Conservation (phyloP, 805 yeast species). For the Priceomyces fermenticarens region DNA sequence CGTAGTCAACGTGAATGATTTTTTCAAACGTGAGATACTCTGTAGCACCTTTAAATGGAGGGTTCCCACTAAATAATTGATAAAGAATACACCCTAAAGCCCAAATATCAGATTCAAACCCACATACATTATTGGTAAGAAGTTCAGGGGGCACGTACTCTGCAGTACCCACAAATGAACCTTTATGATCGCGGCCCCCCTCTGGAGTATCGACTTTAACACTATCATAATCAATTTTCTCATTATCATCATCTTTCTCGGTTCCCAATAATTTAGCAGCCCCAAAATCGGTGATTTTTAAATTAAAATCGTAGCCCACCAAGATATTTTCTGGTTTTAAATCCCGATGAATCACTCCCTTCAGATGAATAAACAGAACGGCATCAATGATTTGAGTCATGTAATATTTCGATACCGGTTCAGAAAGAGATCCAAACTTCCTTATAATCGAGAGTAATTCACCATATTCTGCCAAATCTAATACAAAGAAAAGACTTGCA, state of each 20-base stretch:
- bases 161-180: slow-evolving; percentile 95
- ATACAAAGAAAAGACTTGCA: slow-evolving; percentile 79
- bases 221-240: slow-evolving; percentile 29
- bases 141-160: slow-evolving; percentile 95
- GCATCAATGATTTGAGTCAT: slow-evolving; percentile 89
- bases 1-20: slow-evolving; percentile 73
- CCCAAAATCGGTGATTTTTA: slow-evolving; percentile 95
- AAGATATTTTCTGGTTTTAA: slow-evolving; percentile 91
- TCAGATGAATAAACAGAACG: slow-evolving; percentile 79
- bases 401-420: slow-evolving; percentile 73
- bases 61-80: slow-evolving; percentile 78
- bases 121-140: slow-evolving; percentile 71
- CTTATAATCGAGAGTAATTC: slow-evolving; percentile 80
- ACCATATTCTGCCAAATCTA: slow-evolving; percentile 95
- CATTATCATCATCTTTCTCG: slow-evolving; percentile 29
- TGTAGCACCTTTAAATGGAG: slow-evolving; percentile 85
- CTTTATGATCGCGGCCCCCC: slow-evolving; percentile 31
- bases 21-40: slow-evolving; percentile 87
- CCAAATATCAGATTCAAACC: slow-evolving; percentile 88
- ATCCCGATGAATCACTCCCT: slow-evolving; percentile 91
- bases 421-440: slow-evolving; percentile 73
- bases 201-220: slow-evolving; percentile 8
- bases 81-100: slow-evolving; percentile 87
- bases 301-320: slow-evolving; percentile 77
- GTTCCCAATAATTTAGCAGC: slow-evolving; percentile 77